These are phyloP conservation scores for Marsdenia floribunda DNA, from an alignment of 257 asterid species.

Conservation along the genomic window DNA sequence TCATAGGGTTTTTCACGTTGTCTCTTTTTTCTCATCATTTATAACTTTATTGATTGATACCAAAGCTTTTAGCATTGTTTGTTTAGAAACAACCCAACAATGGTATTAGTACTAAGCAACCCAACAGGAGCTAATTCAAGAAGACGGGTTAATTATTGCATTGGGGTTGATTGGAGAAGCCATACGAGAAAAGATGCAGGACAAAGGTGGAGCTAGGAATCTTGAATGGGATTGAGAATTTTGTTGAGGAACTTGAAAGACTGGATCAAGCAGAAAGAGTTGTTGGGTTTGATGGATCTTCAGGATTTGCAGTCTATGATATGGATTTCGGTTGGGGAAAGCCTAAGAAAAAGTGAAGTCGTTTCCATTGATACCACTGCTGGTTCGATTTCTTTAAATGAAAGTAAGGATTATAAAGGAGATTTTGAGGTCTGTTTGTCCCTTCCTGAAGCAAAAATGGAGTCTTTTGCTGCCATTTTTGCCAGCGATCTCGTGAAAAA, in stretches of 20 bases:
- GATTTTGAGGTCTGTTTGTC: slow-evolving; percentile 22
- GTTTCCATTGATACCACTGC: slow-evolving; percentile 9
- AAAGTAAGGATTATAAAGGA: slow-evolving; percentile 9
- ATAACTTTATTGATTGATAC: too few relatives aligned
- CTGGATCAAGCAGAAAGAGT: not conserved
- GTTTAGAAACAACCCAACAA: too few relatives aligned
- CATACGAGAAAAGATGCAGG: slow-evolving; percentile 4
- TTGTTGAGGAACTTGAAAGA: not conserved
- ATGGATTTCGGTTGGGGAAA: slow-evolving; percentile 26
- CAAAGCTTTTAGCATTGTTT: too few relatives aligned
- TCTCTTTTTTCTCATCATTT: too few relatives aligned
- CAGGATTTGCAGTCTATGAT: slow-evolving; percentile 13
- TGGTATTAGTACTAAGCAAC: not conserved
- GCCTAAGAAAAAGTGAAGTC: slow-evolving; percentile 15
- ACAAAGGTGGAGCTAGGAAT: slow-evolving; percentile 4
- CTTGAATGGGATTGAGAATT: slow-evolving; percentile 2
- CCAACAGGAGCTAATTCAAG: not conserved
- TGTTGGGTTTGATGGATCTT: slow-evolving; percentile 18
- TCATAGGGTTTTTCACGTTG: too few relatives aligned
- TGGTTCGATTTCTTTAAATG: slow-evolving; percentile 7
- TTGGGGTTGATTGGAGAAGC: slow-evolving; percentile 19
- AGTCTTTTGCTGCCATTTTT: slow-evolving; percentile 20
- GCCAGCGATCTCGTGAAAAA: not conserved
- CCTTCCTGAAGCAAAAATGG: slow-evolving; percentile 16
- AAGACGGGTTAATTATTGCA: slow-evolving; percentile 21